phyloP scores from a whole-genome alignment of 2,329 filamentous ascomycete genomes.

The Teratosphaeria zuluensis region DNA sequence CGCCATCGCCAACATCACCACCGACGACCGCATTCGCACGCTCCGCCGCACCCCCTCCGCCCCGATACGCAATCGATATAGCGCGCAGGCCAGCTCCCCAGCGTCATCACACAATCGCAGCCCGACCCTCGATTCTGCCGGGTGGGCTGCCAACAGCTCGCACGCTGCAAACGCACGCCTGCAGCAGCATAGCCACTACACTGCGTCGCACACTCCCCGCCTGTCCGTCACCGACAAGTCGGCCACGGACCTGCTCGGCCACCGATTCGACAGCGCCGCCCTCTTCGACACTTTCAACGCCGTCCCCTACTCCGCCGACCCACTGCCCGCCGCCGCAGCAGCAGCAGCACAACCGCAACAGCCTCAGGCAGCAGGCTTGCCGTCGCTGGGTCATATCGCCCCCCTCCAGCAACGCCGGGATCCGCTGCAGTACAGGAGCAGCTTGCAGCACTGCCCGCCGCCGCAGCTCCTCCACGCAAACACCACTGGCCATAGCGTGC shows the following conservation, averaged over 20 bases:
- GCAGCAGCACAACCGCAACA: slow-evolving; percentile 3
- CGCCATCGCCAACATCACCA: not conserved
- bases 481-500: slow-evolving; percentile 5
- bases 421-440: not conserved
- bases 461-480: slow-evolving; percentile 3
- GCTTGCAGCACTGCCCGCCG: not conserved
- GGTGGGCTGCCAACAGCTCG: not conserved
- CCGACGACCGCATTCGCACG: not conserved
- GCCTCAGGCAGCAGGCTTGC: not conserved
- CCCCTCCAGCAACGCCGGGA: not conserved
- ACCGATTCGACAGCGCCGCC: slow-evolving; percentile 31
- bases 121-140: slow-evolving; percentile 2
- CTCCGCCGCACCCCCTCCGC: slow-evolving; percentile 3
- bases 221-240: slow-evolving; percentile 25
- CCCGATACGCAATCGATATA: slow-evolving; percentile 3
- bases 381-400: not conserved
- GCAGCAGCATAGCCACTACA: not conserved
- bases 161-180: slow-evolving; percentile 1
- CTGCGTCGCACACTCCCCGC: slow-evolving; percentile 5
- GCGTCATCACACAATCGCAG: slow-evolving; percentile 4
- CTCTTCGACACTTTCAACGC: slow-evolving; percentile 29
- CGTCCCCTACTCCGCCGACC: slow-evolving; percentile 18
- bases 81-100: slow-evolving; percentile 3
- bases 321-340: slow-evolving; percentile 7
- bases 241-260: slow-evolving; percentile 28